Base-by-base conservation (phyloP, 2,329 filamentous ascomycete species). In the Botrytis cinerea region DNA sequence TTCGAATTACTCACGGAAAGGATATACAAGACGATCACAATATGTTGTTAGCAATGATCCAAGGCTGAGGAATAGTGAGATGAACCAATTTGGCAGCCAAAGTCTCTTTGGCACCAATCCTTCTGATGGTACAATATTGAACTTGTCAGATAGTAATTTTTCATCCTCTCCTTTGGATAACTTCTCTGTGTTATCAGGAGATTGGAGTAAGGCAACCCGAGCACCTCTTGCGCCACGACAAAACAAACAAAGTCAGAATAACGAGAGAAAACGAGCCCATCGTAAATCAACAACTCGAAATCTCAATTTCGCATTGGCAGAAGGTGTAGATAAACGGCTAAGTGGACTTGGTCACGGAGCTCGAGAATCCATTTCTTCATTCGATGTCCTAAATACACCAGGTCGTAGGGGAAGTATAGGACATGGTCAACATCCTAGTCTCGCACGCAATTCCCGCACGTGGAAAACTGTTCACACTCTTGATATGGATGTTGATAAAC, bases 1-100 rank as follows among this genome's bases (percentile, higher is more conserved):
- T 72, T 81, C 79, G 12, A 79, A 78, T 38, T 79, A 78, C 67
- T 80, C 78, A 14, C 73, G 77, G 32, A 80, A 79, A 73, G 78
- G 78, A 2, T 77, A 79, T 51, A 75, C 67, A 14, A 72, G 76
- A 71, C 72, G 74, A 9, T 78, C 77, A 45, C 75, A 76, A 38
- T 74, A 74, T 45, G 28, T 77, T 3, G 46, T 69, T 16, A 70
- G 74, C 18, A 74, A 61, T 35, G 72, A 59, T 35, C 73, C 71
- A 70, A 73, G 45, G 57, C 22, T 71, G 10, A 75, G 73, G 62
- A 72, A 78, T 35, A 76, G 73, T 59, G 62, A 71, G 62, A 73
- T 69, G 54, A 69, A 63, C 40, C 71, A 59, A 60, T 7, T 72
- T 59, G 62, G 60, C 22, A 71, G 48, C 57, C 45, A 57, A 45